Evolutionary conservation across 2,329 filamentous ascomycete species (phyloP).

Genomic region (Aureobasidium uvarum): DNA sequence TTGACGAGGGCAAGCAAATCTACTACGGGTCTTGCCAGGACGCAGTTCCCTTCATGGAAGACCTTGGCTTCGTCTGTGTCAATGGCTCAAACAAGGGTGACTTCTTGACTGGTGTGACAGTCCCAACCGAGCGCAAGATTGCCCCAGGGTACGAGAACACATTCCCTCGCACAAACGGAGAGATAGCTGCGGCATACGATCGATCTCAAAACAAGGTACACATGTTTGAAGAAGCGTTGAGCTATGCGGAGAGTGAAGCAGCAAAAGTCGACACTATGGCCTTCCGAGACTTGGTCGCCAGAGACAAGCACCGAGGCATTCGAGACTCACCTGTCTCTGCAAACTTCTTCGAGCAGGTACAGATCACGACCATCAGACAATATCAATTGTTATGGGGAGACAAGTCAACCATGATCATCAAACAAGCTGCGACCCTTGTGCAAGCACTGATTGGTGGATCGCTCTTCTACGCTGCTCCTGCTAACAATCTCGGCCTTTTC

Average conservation of each 20-base stretch:
- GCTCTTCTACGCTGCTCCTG: constrained; percentile 68
- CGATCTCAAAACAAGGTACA: constrained; percentile 43
- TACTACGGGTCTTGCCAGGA: constrained; percentile 67
- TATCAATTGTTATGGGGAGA: constrained; percentile 75
- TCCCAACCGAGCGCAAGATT: constrained; percentile 48
- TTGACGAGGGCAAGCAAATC: constrained; percentile 71
- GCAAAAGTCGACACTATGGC: not conserved
- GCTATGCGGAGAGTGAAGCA: not conserved
- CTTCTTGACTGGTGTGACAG: constrained; percentile 70
- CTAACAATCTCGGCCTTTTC: constrained; percentile 62
- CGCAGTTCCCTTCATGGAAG: constrained; percentile 74
- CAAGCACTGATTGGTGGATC: constrained; percentile 76
- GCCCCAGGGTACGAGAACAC: constrained; percentile 46
- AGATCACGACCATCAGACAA: constrained; percentile 52
- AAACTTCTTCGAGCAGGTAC: not conserved
- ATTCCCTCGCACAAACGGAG: constrained; percentile 51
- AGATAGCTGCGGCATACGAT: constrained; percentile 46
- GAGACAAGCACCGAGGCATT: not conserved
- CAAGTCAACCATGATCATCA: constrained; percentile 67
- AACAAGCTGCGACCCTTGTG: constrained; percentile 67
- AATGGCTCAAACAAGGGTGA: constrained; percentile 78
- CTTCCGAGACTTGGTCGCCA: not conserved
- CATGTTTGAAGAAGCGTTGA: constrained; percentile 44
- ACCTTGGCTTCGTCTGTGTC: constrained; percentile 69
- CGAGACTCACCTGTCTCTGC: not conserved